Evolutionary conservation across 1,139 yeast genomes (phyloP).

Genomic region (Saccharomyces hybrid): DNA sequence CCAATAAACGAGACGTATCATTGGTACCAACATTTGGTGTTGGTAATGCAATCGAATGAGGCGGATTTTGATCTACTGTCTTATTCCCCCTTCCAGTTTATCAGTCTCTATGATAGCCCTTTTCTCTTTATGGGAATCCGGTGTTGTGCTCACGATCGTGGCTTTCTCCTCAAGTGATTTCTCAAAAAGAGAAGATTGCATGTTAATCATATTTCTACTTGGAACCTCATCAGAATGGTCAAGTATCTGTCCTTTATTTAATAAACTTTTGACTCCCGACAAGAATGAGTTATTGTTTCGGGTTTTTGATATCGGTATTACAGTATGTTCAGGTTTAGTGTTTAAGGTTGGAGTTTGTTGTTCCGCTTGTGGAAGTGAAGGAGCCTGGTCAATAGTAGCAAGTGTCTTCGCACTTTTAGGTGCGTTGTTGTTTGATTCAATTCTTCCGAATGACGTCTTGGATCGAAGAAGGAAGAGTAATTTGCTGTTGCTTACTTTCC

Average conservation of each 20-base stretch:
- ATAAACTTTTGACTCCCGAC: neutral
- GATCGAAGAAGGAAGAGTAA: constrained; percentile 4
- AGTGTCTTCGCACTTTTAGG: neutral
- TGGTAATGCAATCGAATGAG: neutral
- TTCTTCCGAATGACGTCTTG: neutral
- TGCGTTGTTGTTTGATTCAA: neutral
- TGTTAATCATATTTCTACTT: neutral
- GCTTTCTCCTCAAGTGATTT: neutral
- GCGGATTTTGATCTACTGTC: neutral
- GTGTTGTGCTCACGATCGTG: neutral
- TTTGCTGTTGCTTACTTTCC: neutral
- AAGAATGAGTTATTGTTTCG: neutral
- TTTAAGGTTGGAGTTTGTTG: neutral
- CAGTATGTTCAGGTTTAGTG: neutral
- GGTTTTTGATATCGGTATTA: neutral
- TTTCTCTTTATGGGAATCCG: neutral
- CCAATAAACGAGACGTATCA: neutral
- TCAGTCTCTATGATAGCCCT: neutral
- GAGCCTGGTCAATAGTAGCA: neutral
- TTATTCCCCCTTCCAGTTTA: neutral
- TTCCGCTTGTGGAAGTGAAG: neutral
- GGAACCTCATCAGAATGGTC: neutral
- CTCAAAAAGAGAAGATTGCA: neutral
- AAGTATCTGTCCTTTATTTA: neutral
- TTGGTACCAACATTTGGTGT: neutral